phyloP scores from a whole-genome alignment of 495 filamentous ascomycete species.

The Talaromyces nanjingensis region DNA sequence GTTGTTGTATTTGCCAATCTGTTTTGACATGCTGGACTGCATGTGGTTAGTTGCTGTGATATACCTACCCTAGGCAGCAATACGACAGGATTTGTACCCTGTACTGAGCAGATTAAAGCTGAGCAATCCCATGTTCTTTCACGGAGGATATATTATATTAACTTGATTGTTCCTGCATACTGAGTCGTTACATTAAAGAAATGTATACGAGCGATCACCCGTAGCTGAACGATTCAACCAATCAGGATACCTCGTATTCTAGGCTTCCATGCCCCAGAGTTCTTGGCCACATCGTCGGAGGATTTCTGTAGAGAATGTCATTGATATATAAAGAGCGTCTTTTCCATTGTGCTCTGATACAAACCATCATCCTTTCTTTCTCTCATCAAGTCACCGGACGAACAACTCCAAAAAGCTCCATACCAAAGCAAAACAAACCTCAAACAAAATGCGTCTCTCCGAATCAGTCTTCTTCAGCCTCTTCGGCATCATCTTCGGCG shows the following conservation, averaged over 20 bases:
- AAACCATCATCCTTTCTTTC: neutral
- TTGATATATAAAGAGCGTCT: neutral
- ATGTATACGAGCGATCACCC: neutral
- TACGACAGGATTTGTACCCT: too few species aligned
- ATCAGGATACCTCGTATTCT: neutral
- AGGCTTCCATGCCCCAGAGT: neutral
- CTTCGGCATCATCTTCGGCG: constrained; percentile 24
- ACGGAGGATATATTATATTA: neutral
- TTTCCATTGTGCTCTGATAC: neutral
- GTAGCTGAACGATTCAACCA: neutral
- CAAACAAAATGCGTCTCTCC: neutral
- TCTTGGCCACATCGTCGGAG: neutral
- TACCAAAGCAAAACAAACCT: neutral
- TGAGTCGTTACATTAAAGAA: neutral
- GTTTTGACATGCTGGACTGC: neutral
- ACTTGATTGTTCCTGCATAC: neutral
- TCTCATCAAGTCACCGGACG: neutral
- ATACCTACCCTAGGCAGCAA: neutral
- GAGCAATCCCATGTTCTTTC: neutral
- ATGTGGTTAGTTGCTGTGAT: neutral
- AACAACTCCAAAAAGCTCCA: neutral
- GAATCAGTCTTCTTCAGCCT: neutral
- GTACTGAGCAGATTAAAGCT: neutral
- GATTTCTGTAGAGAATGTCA: neutral
- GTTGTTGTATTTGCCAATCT: neutral